These are phyloP conservation scores for Hypoxylon trugodes DNA, from an alignment of 495 filamentous ascomycete species.

Conservation along the genomic window DNA sequence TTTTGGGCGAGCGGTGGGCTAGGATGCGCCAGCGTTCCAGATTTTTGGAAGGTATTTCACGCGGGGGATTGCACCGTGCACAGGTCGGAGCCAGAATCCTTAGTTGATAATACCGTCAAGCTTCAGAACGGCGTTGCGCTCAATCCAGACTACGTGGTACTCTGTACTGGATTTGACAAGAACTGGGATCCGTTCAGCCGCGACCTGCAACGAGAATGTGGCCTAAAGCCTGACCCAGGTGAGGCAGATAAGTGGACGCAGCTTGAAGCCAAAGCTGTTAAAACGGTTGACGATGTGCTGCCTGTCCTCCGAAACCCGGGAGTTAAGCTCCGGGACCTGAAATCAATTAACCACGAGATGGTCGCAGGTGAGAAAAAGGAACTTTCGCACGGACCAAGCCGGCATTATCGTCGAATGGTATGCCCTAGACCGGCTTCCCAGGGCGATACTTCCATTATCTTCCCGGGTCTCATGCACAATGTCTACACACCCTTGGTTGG, in stretches of 20 bases:
- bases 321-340: background rate
- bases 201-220: no score
- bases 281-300: conserved; percentile 34
- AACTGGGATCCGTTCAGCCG: conserved; percentile 32
- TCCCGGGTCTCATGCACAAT: conserved; percentile 48
- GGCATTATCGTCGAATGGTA: background rate
- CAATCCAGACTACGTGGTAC: conserved; percentile 42
- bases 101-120: conserved; percentile 14
- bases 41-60: conserved; percentile 53
- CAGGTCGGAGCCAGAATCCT: conserved; percentile 27
- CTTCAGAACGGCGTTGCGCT: conserved; percentile 18
- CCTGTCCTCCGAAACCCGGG: no score
- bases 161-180: conserved; percentile 46
- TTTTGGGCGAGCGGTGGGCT: conserved; percentile 53
- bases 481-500: conserved; percentile 42
- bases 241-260: conserved; percentile 32
- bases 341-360: no score
- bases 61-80: conserved; percentile 44
- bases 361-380: no score
- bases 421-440: background rate
- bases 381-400: no score
- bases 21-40: conserved; percentile 46
- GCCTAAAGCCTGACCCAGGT: background rate
- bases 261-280: conserved; percentile 40
- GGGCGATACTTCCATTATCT: conserved; percentile 42